Base-by-base conservation (phyloP, 2,329 filamentous ascomycete species). In the Lachnum nothofagi region DNA sequence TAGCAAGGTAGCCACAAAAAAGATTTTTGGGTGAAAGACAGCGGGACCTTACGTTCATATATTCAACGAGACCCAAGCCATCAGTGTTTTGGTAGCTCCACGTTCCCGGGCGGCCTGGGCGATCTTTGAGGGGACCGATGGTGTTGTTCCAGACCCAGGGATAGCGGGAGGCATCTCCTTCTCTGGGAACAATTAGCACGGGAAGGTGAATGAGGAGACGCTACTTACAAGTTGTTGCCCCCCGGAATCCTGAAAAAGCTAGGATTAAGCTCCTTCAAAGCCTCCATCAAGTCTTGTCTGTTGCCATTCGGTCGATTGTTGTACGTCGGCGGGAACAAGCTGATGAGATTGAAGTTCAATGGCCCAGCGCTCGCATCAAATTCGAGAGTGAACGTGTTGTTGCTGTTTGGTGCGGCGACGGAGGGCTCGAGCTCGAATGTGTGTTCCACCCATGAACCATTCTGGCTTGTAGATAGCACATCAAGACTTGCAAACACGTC, bases 211-310 rank as follows among this genome's bases (percentile, higher is more conserved):
- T 23, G 33, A 3, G 17, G 12, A 20, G 20, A 22, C 9, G 17
- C 10, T 2, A 60, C 65, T 49, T 61, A 66, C 63, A 84, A 65
- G 68, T 82, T 83, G 60, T 83, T 83, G 7, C 80, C 82, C 5
- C 83, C 83, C 0, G 83, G 82, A 49, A 85, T 77, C 14, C 83
- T 75, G 38, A 86, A 72, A 56, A 85, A 76, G n/a, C 72, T 73
- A 0, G 76, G 74, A 44, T 78, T 74, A 1, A 82, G 60, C 6
- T 68, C 72, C 3, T 72, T 74, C 2, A 84, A 63, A 5, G 73
- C 72, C 44, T 76, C 70, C 5, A 74, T 75, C 43, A 84, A 65
- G 43, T 83, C 79, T 7, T 72, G 63, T 5, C 80, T 68, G 34
- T 82, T 66, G 0, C 82, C 82, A 56, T 85, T 85, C 40, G 46